These are phyloP conservation scores for Guillardia theta DNA, from an alignment of 78 protist species.

Conservation along the genomic window DNA sequence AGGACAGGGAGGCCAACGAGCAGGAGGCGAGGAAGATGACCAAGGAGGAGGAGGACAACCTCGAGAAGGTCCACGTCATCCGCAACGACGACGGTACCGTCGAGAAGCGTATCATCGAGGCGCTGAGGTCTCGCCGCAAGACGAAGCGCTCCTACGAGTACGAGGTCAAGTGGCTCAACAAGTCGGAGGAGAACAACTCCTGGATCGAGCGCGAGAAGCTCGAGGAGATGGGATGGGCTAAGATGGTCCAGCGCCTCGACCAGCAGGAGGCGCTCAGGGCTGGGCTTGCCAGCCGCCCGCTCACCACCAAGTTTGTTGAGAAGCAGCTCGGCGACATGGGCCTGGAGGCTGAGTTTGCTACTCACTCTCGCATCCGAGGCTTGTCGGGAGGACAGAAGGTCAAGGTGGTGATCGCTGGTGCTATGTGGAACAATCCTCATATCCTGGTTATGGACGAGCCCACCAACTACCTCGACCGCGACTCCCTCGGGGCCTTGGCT, in stretches of 20 bases:
- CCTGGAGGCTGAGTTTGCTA: slow-evolving; percentile 57
- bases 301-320: slow-evolving; percentile 63
- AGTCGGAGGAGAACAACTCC: background rate
- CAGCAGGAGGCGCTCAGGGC: slow-evolving; percentile 53
- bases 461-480: slow-evolving; percentile 58
- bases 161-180: slow-evolving; percentile 48
- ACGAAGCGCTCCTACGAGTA: slow-evolving; percentile 39
- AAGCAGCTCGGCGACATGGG: slow-evolving; percentile 55
- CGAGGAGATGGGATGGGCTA: slow-evolving; percentile 43
- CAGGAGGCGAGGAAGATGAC: slow-evolving; percentile 51
- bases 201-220: slow-evolving; percentile 53
- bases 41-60: slow-evolving; percentile 60
- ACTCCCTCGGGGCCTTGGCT: slow-evolving; percentile 77
- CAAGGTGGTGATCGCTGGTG: slow-evolving; percentile 43
- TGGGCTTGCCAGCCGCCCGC: slow-evolving; percentile 50
- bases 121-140: background rate
- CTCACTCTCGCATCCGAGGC: slow-evolving; percentile 48
- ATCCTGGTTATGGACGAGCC: slow-evolving; percentile 48
- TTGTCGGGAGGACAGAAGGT: slow-evolving; percentile 65
- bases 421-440: slow-evolving; percentile 43
- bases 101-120: slow-evolving; percentile 1
- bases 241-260: slow-evolving; percentile 62
- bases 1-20: slow-evolving; percentile 59
- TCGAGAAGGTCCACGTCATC: slow-evolving; percentile 39
- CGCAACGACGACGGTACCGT: slow-evolving; percentile 37